Percentiles rank a stretch among this genome's conserved stretches.
Evolutionary conservation across 257 asterid genomes (phyloP).

Genomic region (Penstemon barbatus): DNA sequence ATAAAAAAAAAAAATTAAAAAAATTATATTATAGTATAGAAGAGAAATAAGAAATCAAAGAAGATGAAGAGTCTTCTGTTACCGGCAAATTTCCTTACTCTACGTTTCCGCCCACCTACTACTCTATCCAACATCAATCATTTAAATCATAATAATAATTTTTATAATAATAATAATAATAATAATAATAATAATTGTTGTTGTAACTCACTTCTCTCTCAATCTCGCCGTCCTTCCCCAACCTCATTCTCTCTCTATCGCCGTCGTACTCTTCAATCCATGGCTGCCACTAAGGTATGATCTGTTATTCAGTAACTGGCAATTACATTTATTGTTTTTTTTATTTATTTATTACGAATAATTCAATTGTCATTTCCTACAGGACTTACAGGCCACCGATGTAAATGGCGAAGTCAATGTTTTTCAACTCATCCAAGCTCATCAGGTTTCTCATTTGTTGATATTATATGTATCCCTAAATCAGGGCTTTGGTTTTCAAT

Average conservation of each 20-base stretch:
- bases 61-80: slow-evolving; percentile 27
- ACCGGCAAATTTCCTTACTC: slow-evolving; percentile 18
- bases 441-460: slow-evolving; percentile 55
- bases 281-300: slow-evolving; percentile 32
- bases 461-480: background rate
- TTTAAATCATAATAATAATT: too few species aligned
- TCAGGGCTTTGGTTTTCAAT: background rate
- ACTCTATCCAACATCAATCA: background rate
- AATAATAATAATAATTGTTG: too few species aligned
- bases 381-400: slow-evolving; percentile 45
- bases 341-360: background rate
- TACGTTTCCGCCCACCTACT: slow-evolving; percentile 20
- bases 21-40: background rate
- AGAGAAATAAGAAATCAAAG: background rate
- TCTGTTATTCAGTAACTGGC: background rate
- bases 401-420: slow-evolving; percentile 38
- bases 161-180: too few species aligned
- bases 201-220: slow-evolving; percentile 4
- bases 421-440: slow-evolving; percentile 73
- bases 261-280: slow-evolving; percentile 22
- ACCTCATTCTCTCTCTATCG: slow-evolving; percentile 2
- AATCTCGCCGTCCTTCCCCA: background rate
- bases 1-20: background rate
- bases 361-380: background rate
- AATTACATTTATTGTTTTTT: background rate